Evolutionary conservation across 2,329 filamentous ascomycete genomes (phyloP), one percentile per base, ranked within the genome.

Genomic region (Paecilomyces variotii): DNA sequence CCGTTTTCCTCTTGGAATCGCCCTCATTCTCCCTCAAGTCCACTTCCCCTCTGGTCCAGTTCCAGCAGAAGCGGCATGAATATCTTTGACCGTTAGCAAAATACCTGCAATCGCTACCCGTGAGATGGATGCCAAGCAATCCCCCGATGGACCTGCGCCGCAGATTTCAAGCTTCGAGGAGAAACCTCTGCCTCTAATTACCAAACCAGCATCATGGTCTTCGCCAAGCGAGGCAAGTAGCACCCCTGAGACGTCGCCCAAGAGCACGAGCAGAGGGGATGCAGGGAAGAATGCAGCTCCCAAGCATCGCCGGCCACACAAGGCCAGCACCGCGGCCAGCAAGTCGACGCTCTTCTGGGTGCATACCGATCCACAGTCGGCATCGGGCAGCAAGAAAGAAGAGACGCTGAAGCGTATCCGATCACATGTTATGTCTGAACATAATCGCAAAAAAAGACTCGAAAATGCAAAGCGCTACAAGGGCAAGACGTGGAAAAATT

Each of bases 391-490:
- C 9, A 72, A 69, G 11, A 69, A 67, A 30, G 72, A 75, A 45
- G 72, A 74, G 53, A 75, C 72, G 1, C 62, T 75, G 59, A 75
- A 75, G 62, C 70, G 73, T 35, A 75, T 75, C 54, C 72, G 73
- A n/a, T 75, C 73, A 19, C 73, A 75, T 68, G 73, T 75, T 50
- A 75, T 75, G 73, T 75, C 73, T 45, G 73, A 75, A 58, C 73
- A 75, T 59, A 75, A 75, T 62, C 71, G 73, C 59, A 75, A 75
- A 63, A 75, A 75, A 57, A 65, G 73, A 53, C 61, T 74, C 55
- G 73, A 75, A 35, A 75, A 67, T 34, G 74, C 50, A 3, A 72
- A 74, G 57, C 70, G 71, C 11, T 73, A 74, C 61, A 75, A 72
- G 59, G 68, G 64, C 59, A 74, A 73, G 61, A 66, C 71, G 30